Percentiles rank a stretch among this genome's conserved stretches.
These are phyloP conservation scores for Suillus brevipes DNA, from an alignment of 768 basidiomycete species.

Conservation along the genomic window DNA sequence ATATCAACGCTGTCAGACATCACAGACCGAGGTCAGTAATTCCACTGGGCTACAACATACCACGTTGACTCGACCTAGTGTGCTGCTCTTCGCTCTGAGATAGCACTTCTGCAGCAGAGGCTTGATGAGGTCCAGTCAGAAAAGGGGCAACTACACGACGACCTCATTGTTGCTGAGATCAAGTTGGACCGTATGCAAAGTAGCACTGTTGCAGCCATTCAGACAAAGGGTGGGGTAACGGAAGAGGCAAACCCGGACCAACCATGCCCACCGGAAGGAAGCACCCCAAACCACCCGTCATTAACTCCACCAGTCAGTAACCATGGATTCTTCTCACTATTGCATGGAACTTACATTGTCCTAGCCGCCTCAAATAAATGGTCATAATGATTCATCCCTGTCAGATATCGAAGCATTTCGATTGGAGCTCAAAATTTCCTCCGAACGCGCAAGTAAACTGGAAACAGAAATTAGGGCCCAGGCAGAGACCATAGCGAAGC, in stretches of 20 bases:
- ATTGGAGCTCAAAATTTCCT: constrained; percentile 25
- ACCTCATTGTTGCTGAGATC: constrained; percentile 57
- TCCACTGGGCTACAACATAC: not conserved
- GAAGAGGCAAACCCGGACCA: constrained; percentile 32
- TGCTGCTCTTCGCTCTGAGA: constrained; percentile 56
- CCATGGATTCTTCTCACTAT: constrained; percentile 30
- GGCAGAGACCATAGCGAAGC: constrained; percentile 42
- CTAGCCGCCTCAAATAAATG: constrained; percentile 46
- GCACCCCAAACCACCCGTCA: constrained; percentile 47
- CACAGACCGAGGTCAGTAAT: constrained; percentile 57
- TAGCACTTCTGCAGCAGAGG: constrained; percentile 48
- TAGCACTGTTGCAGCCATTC: constrained; percentile 49
- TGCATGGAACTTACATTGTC: constrained; percentile 35
- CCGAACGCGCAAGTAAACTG: constrained; percentile 49
- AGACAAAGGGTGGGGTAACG: constrained; percentile 37
- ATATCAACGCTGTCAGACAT: constrained; percentile 50
- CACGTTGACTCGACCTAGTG: constrained; percentile 42
- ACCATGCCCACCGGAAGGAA: constrained; percentile 37
- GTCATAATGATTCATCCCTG: constrained; percentile 39
- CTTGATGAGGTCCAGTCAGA: constrained; percentile 52
- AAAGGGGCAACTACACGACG: constrained; percentile 48
- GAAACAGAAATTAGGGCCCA: constrained; percentile 47
- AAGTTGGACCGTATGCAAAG: constrained; percentile 64
- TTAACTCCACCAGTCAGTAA: constrained; percentile 76
- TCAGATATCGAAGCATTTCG: constrained; percentile 43